Percentiles rank a stretch among this genome's conserved stretches.
Conservation (phyloP, 208 protist genomes). For the Leishmania arabica region DNA sequence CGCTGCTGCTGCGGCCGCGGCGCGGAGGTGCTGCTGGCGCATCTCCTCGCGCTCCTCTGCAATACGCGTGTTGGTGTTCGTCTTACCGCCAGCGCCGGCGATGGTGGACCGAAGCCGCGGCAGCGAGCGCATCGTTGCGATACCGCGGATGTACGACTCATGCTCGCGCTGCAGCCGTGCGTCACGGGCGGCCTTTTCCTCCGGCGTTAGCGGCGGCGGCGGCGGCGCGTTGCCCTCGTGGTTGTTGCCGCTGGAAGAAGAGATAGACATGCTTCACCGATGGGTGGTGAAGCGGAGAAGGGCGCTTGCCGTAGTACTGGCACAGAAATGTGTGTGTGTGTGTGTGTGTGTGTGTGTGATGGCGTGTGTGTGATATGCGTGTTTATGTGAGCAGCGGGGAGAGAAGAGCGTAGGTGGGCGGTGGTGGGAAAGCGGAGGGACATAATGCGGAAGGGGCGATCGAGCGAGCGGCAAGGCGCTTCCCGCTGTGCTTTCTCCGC, state of each 20-base stretch:
- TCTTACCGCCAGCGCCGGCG: conserved; percentile 81
- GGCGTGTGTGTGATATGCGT: conserved; percentile 1
- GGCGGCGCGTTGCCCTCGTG: conserved; percentile 11
- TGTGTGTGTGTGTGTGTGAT: not conserved
- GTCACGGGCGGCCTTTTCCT: conserved; percentile 57
- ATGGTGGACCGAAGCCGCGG: conserved; percentile 82
- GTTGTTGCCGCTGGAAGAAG: not conserved
- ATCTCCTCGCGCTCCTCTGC: conserved; percentile 66
- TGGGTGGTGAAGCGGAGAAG: not conserved
- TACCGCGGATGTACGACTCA: conserved; percentile 66
- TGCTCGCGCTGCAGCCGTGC: conserved; percentile 72
- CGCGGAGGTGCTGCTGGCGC: conserved; percentile 52
- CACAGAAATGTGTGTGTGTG: not conserved
- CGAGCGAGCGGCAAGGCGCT: not conserved
- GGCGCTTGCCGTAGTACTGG: not conserved
- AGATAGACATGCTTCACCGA: not conserved
- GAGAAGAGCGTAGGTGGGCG: not conserved
- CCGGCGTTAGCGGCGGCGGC: conserved; percentile 55
- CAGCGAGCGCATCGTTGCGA: conserved; percentile 72
- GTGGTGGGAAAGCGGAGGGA: not conserved
- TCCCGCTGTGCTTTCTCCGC: not conserved
- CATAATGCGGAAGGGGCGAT: not conserved
- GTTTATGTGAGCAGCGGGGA: not conserved
- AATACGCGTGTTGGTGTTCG: conserved; percentile 65
- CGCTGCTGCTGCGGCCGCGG: conserved; percentile 33